These are phyloP conservation scores for Cadophora sp. DNA, from an alignment of 2,329 filamentous ascomycete species.

Conservation along the genomic window DNA sequence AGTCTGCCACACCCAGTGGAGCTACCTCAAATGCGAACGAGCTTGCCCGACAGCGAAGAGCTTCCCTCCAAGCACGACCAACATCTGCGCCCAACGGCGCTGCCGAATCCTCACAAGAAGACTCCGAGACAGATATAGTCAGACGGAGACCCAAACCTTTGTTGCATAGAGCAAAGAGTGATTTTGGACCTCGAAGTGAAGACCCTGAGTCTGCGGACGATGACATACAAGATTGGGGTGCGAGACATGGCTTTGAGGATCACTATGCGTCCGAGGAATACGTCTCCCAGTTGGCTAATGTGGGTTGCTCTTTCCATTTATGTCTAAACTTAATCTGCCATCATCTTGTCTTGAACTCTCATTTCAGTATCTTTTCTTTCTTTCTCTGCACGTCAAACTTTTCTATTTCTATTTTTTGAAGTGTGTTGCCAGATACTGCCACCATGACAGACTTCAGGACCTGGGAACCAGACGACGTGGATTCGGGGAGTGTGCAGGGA, in stretches of 20 bases:
- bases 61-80: conserved; percentile 27
- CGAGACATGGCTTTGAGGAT: conserved; percentile 75
- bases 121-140: conserved; percentile 38
- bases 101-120: conserved; percentile 42
- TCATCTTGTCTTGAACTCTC: background rate
- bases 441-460: background rate
- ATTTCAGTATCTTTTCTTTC: background rate
- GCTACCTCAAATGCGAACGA: conserved; percentile 4
- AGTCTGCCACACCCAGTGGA: conserved; percentile 15
- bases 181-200: conserved; percentile 56
- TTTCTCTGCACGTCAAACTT: background rate
- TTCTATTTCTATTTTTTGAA: too few species aligned
- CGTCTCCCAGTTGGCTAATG: conserved; percentile 69
- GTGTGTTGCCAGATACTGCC: background rate
- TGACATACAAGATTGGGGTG: conserved; percentile 44
- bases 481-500: background rate
- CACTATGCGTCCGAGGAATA: conserved; percentile 76
- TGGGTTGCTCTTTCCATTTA: conserved; percentile 49
- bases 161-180: conserved; percentile 55
- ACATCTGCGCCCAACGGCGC: conserved; percentile 36
- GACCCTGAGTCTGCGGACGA: conserved; percentile 41
- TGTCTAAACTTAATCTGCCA: conserved; percentile 3
- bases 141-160: conserved; percentile 39
- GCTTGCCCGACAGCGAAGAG: conserved; percentile 3
- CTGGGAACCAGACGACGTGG: background rate